Percentiles rank a stretch among this genome's conserved stretches.
Conservation (phyloP, 768 basidiomycete genomes). For the Boletus rubescentipes region DNA sequence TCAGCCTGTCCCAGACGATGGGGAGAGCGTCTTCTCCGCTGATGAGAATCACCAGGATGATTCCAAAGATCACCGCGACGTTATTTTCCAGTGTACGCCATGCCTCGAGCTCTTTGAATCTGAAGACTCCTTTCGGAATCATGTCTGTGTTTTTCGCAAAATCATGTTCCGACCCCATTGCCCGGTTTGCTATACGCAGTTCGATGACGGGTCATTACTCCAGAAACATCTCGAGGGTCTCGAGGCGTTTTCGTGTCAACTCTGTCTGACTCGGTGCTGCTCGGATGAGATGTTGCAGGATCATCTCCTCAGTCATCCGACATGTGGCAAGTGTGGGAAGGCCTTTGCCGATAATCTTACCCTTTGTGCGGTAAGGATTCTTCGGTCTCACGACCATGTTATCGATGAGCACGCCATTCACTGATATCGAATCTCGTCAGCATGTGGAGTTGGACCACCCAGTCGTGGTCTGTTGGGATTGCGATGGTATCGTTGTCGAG, state of each 20-base stretch:
- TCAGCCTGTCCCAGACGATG: neutral
- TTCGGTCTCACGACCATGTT: neutral
- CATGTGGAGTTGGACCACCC: slow-evolving; percentile 24
- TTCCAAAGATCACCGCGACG: neutral
- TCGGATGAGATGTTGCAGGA: slow-evolving; percentile 27
- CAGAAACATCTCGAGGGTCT: slow-evolving; percentile 18
- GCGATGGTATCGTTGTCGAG: slow-evolving; percentile 26
- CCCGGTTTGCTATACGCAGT: slow-evolving; percentile 21
- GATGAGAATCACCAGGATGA: neutral
- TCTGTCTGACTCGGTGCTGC: slow-evolving; percentile 22
- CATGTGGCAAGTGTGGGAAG: slow-evolving; percentile 22
- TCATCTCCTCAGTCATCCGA: slow-evolving; percentile 24
- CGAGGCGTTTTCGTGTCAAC: slow-evolving; percentile 16
- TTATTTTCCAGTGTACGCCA: slow-evolving; percentile 10
- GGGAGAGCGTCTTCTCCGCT: neutral
- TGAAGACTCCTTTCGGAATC: slow-evolving; percentile 5
- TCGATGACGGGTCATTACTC: slow-evolving; percentile 18
- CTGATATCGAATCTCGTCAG: slow-evolving; percentile 9
- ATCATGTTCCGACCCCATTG: slow-evolving; percentile 19
- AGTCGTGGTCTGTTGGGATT: slow-evolving; percentile 31
- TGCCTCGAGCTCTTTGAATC: slow-evolving; percentile 19
- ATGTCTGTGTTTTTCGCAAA: slow-evolving; percentile 15
- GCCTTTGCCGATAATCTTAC: slow-evolving; percentile 19
- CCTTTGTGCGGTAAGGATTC: slow-evolving; percentile 21
- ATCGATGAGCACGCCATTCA: neutral